Base-by-base conservation (phyloP, 2,329 filamentous ascomycete genomes). In the Epichloe gansuensis region DNA sequence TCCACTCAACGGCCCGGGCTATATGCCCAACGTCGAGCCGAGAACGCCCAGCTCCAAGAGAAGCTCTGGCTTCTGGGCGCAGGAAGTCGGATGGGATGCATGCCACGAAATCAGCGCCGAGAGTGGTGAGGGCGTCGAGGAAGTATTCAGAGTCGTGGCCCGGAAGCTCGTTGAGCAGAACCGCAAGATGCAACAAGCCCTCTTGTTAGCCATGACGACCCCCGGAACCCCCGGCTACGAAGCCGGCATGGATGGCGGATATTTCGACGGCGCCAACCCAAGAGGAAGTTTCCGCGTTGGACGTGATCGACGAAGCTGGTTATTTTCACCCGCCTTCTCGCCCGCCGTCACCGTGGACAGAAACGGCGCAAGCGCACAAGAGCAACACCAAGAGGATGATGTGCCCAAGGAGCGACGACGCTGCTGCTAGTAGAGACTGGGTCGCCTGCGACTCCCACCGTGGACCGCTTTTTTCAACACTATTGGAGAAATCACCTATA, bases 41-140 rank as follows among this genome's bases (percentile, higher is more conserved):
- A 74, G 78, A 51, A 81, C 75, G 56, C 80, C 80, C 44, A 77
- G 74, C 60, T 81, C 77, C 46, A 84, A 84, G 65, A 74, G 81
- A 42, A 85, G 80, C 61, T 85, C 80, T 39, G 85, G 85, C 2
- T 88, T 89, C 69, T 96, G 90, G 90, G 89, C 85, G 23, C 87
- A 93, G 66, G 90, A 96, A 64, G 82, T 89, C 5, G 89, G 90
- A 50, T 97, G 91, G 90, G 90, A 96, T 63, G 94, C 89, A 56
- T 97, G 91, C 66, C 93, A 97, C 68, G 93, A 98, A 71, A 91
- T 98, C 63, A 90, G 84, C 59, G 90, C 91, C 47, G 91, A 94
- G 73, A 89, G 85, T 62, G 90, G 90, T 52, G 90, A 96, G 72
- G 91, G 91, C 17, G 90, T 98, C 17, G 93, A 97, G 60, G 93